A percentile compares a stretch with the other conserved stretches of the same genome.
phyloP scores from a whole-genome alignment of 495 filamentous ascomycete genomes.

The Neurospora discreta region DNA sequence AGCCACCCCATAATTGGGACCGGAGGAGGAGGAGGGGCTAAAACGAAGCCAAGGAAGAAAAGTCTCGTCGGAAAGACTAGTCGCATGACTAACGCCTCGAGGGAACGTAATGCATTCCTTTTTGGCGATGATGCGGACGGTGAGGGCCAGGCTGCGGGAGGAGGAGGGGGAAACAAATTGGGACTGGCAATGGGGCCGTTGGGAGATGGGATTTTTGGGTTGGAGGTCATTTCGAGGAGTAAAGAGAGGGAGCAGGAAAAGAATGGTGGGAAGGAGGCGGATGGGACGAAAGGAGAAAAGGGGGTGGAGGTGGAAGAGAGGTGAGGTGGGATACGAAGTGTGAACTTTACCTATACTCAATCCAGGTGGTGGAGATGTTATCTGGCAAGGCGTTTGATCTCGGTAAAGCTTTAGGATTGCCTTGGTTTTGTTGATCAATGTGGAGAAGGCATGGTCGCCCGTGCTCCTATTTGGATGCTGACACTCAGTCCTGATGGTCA shows the following conservation, averaged over 20 bases:
- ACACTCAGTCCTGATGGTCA: not conserved
- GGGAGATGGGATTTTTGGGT: constrained; percentile 33
- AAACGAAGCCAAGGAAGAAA: not conserved
- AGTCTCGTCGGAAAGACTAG: not conserved
- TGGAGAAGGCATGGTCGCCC: not conserved
- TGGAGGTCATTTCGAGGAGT: constrained; percentile 30
- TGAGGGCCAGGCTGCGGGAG: constrained; percentile 17
- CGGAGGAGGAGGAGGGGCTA: constrained; percentile 21
- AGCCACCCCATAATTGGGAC: not conserved
- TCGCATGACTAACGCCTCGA: constrained; percentile 21
- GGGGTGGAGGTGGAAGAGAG: too few species aligned
- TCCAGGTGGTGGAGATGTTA: not conserved
- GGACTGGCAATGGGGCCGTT: constrained; percentile 1
- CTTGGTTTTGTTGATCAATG: not conserved
- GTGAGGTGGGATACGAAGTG: too few species aligned
- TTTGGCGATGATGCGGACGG: constrained; percentile 34
- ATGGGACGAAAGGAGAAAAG: too few species aligned
- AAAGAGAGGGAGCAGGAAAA: not conserved
- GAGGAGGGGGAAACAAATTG: constrained; percentile 12
- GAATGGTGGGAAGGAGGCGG: not conserved
- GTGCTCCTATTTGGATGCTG: not conserved
- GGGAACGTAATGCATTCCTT: constrained; percentile 44
- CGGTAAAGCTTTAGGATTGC: not conserved
- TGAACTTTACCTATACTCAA: too few species aligned
- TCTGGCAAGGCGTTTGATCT: not conserved